Base-by-base conservation (phyloP, 2,329 filamentous ascomycete genomes). In the Lanzia echinophila region DNA sequence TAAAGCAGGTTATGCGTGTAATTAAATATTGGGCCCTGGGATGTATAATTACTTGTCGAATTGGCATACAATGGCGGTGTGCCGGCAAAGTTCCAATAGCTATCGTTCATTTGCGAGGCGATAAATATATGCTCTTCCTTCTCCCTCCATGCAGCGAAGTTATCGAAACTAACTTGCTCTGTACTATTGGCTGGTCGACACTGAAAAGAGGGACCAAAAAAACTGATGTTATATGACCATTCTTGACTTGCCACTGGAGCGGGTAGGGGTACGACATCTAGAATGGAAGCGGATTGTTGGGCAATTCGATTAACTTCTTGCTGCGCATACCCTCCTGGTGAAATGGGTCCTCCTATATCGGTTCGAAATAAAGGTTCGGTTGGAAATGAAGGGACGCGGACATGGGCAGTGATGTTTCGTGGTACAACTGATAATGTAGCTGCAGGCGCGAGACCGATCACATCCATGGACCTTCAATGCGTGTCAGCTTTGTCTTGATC, bases 181-280 rank as follows among this genome's bases (percentile, higher is more conserved):
- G 52, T 36, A 6, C 1, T 13, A 33, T 56, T 56, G 4, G 58
- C 41, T 3, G 33, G 34, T 8, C 44, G 28, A 41, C 56, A 60
- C 41, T 58, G 36, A 3, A 60, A 24, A 3, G 50, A 50, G 10
- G 60, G 60, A 8, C 60, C 60, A 45, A 57, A 54, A 28, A 60
- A 62, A 13, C 58, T 43, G 2, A 56, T 41, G 13, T 31, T 44
- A 22, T 53, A 62, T n/a, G 57, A 55, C 13, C 55, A 57, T 43
- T 59, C 57, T 6, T 43, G 32, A 15, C 32, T 46, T 0, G 58
- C 54, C 1, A 57, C 43, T 32, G 47, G 33, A 8, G 39, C 33
- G 3, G 56, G 56, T 8, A 49, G 28, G 3, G 6, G 33, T 17
- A 49, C 24, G 2, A 49, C 47, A 19, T 49, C 13, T 24, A 58